phyloP scores from a whole-genome alignment of 2,329 filamentous ascomycete genomes.

The Paecilomyces niveus region DNA sequence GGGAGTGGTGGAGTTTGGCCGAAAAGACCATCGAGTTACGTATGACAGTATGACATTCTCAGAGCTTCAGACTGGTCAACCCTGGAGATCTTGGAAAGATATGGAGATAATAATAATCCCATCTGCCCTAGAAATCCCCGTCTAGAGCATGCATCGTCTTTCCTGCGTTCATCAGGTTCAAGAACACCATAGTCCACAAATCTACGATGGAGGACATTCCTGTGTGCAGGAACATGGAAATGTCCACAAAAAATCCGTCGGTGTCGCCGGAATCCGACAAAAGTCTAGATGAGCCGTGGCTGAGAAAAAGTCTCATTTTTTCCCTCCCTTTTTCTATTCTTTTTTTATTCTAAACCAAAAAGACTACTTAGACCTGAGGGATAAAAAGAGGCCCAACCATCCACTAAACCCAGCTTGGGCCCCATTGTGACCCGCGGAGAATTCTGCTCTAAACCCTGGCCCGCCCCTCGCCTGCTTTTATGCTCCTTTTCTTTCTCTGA shows the following conservation, averaged over 20 bases:
- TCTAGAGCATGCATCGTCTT: no score
- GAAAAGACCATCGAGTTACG: no score
- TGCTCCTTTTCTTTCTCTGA: neutral
- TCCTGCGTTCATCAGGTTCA: no score
- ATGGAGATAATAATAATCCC: no score
- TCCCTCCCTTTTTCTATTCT: constrained; percentile 4
- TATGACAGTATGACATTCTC: no score
- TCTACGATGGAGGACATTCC: no score
- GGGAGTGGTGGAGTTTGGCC: constrained; percentile 10
- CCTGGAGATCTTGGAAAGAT: no score
- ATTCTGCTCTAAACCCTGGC: neutral
- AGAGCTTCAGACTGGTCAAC: no score
- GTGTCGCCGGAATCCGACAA: neutral
- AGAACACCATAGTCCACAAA: no score
- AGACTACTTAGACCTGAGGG: neutral
- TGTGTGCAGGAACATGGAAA: no score
- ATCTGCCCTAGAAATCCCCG: no score
- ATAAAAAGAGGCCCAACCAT: neutral
- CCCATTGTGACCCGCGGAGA: neutral
- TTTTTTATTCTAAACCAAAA: neutral
- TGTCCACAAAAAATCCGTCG: no score
- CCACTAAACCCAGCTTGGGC: neutral
- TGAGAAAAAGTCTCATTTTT: neutral
- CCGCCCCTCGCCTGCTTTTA: neutral
- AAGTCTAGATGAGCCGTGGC: constrained; percentile 2